Conservation (phyloP, 1,284 basidiomycete genomes). For the Leccinum subspadiceum region DNA sequence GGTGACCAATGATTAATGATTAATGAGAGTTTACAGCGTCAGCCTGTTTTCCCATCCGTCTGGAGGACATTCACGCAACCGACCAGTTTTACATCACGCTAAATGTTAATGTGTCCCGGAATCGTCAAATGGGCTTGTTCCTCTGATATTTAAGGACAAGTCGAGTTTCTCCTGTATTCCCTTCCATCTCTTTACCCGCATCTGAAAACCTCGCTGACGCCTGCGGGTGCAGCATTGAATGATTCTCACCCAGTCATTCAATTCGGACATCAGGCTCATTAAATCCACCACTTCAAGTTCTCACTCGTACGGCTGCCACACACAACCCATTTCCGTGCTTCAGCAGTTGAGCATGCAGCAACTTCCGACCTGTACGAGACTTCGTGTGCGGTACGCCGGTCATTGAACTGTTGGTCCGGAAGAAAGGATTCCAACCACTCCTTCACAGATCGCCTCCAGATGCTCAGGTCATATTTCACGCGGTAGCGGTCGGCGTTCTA, state of each 20-base stretch:
- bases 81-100: slow-evolving; percentile 35
- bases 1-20: slow-evolving; percentile 9
- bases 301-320: slow-evolving; percentile 21
- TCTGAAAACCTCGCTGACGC: slow-evolving; percentile 14
- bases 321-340: slow-evolving; percentile 11
- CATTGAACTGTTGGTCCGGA: slow-evolving; percentile 25
- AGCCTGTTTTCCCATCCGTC: slow-evolving; percentile 31
- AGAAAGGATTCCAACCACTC: slow-evolving; percentile 29
- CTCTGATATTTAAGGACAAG: slow-evolving; percentile 34
- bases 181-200: slow-evolving; percentile 11
- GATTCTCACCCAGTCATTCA: slow-evolving; percentile 26
- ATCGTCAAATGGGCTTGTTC: slow-evolving; percentile 20
- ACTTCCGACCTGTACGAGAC: slow-evolving; percentile 41
- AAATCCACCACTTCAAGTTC: slow-evolving; percentile 27
- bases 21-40: slow-evolving; percentile 14
- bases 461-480: slow-evolving; percentile 75
- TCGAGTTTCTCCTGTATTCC: slow-evolving; percentile 15
- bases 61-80: slow-evolving; percentile 25
- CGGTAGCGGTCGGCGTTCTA: slow-evolving; percentile 56
- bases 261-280: slow-evolving; percentile 26
- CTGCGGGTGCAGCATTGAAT: slow-evolving; percentile 22
- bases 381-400: slow-evolving; percentile 33
- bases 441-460: slow-evolving; percentile 58
- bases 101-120: slow-evolving; percentile 27
- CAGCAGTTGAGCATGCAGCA: not conserved